These are phyloP conservation scores for Colletotrichum eremochloae DNA, from an alignment of 2,329 filamentous ascomycete genomes.

Conservation along the genomic window DNA sequence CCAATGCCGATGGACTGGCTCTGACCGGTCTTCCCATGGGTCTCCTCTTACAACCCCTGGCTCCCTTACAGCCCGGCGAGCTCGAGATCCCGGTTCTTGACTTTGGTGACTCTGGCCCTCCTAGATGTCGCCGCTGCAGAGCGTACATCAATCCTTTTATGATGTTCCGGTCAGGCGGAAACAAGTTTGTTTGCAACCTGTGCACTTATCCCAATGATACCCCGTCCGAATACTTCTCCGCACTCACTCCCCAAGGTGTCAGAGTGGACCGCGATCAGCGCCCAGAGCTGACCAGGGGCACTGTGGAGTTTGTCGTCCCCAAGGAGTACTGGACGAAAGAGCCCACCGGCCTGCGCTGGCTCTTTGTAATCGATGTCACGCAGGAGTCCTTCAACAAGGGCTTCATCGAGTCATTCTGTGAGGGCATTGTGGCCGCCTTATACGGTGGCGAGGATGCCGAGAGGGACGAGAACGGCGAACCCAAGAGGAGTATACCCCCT, in stretches of 20 bases:
- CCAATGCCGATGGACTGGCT: conserved; percentile 81
- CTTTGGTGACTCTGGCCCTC: conserved; percentile 92
- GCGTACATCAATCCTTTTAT: conserved; percentile 99
- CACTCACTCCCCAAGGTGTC: conserved; percentile 87
- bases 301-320: conserved; percentile 95
- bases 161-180: conserved; percentile 94
- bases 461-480: conserved; percentile 66
- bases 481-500: conserved; percentile 73
- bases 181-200: conserved; percentile 98
- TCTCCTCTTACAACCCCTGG: conserved; percentile 89
- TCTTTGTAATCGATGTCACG: conserved; percentile 94
- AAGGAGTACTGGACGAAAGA: conserved; percentile 99
- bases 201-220: conserved; percentile 98
- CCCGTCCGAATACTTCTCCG: conserved; percentile 90
- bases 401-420: conserved; percentile 90
- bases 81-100: conserved; percentile 90
- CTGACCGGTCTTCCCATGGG: conserved; percentile 89
- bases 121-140: conserved; percentile 90
- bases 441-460: conserved; percentile 77
- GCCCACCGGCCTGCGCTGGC: conserved; percentile 86
- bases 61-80: conserved; percentile 86
- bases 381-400: conserved; percentile 93
- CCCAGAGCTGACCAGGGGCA: conserved; percentile 90
- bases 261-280: conserved; percentile 90
- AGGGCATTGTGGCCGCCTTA: conserved; percentile 86